phyloP scores from a whole-genome alignment of 2,329 filamentous ascomycete species.

The Clonostachys byssicola region DNA sequence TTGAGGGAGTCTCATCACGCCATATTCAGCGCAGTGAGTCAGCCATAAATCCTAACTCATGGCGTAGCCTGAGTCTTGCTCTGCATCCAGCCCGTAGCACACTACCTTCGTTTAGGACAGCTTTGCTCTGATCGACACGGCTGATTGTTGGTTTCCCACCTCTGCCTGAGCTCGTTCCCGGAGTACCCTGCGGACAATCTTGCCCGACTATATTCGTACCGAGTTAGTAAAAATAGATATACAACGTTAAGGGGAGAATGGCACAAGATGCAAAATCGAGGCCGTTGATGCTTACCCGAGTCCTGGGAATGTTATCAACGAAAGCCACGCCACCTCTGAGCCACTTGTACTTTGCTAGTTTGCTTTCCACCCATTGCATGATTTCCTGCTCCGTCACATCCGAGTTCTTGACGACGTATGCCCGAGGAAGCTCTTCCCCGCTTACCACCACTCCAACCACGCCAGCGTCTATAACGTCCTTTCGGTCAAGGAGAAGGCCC shows the following conservation, averaged over 20 bases:
- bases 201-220: slow-evolving; percentile 50
- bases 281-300: slow-evolving; percentile 50
- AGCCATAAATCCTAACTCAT: too few relatives aligned
- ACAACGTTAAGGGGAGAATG: background rate
- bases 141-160: too few relatives aligned
- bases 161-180: slow-evolving; percentile 53
- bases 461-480: slow-evolving; percentile 55
- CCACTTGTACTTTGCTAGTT: slow-evolving; percentile 61
- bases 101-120: too few relatives aligned
- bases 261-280: too few relatives aligned
- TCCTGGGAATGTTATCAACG: slow-evolving; percentile 57
- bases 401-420: slow-evolving; percentile 48
- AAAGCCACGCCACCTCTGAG: slow-evolving; percentile 68
- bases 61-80: too few relatives aligned
- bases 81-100: too few relatives aligned
- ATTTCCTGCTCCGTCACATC: slow-evolving; percentile 37
- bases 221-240: too few relatives aligned
- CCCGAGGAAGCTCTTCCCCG: slow-evolving; percentile 56
- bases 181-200: slow-evolving; percentile 59
- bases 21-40: too few relatives aligned
- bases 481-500: slow-evolving; percentile 27
- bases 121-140: too few relatives aligned
- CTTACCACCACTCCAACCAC: slow-evolving; percentile 54
- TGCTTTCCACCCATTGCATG: slow-evolving; percentile 56
- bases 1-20: too few relatives aligned